Evolutionary conservation across 2,329 filamentous ascomycete genomes (phyloP).

Genomic region (Diatrype stigma): DNA sequence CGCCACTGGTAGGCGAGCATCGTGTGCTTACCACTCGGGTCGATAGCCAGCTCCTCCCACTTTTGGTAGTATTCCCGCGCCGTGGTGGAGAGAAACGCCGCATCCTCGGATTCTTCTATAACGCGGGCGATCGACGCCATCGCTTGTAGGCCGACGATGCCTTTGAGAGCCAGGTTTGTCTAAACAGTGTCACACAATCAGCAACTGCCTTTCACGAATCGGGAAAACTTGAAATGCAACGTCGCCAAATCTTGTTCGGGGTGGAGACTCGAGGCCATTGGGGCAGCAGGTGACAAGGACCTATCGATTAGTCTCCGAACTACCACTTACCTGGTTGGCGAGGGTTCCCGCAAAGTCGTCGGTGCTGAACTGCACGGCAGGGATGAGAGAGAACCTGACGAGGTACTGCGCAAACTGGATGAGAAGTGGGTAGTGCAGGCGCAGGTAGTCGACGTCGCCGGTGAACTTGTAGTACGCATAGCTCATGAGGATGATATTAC

Average conservation of each 20-base stretch:
- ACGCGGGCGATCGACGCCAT: slow-evolving; percentile 59
- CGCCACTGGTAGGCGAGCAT: slow-evolving; percentile 25
- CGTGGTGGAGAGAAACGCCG: slow-evolving; percentile 54
- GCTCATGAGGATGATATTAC: slow-evolving; percentile 73
- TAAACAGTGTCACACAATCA: neutral
- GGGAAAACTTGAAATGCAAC: too few relatives aligned
- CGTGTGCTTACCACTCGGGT: slow-evolving; percentile 20
- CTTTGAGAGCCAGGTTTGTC: slow-evolving; percentile 72
- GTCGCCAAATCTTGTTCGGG: neutral
- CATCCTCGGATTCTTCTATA: slow-evolving; percentile 52
- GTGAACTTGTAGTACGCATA: slow-evolving; percentile 28
- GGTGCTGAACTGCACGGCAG: slow-evolving; percentile 66
- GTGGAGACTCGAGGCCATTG: neutral
- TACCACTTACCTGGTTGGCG: slow-evolving; percentile 51
- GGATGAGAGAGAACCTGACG: slow-evolving; percentile 63
- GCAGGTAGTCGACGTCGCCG: slow-evolving; percentile 28
- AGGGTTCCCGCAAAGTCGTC: slow-evolving; percentile 72
- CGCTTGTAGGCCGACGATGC: slow-evolving; percentile 73
- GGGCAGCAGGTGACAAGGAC: neutral
- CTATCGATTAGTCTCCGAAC: neutral
- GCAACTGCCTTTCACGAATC: too few relatives aligned
- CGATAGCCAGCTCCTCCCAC: slow-evolving; percentile 21
- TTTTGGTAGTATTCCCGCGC: slow-evolving; percentile 17
- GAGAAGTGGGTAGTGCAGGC: slow-evolving; percentile 57
- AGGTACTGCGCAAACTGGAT: slow-evolving; percentile 69